Conservation (phyloP, 2,329 filamentous ascomycete genomes). For the Penicillium sp. region DNA sequence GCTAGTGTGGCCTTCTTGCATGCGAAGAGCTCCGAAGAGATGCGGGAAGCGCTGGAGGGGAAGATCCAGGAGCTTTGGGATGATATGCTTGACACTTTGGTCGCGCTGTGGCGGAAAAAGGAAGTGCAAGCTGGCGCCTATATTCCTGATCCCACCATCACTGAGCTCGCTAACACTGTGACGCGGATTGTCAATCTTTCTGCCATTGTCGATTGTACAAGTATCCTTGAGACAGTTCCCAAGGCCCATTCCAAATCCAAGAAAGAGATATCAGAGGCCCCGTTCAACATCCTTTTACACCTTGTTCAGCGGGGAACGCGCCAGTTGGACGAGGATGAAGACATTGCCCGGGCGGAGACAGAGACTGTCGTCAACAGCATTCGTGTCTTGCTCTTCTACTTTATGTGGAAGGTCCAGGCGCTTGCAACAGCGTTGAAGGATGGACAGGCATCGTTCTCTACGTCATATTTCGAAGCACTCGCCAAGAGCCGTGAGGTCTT, state of each 20-base stretch:
- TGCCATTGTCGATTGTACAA: slow-evolving; percentile 69
- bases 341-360: slow-evolving; percentile 71
- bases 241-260: slow-evolving; percentile 32
- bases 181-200: slow-evolving; percentile 76
- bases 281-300: slow-evolving; percentile 62
- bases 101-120: slow-evolving; percentile 63
- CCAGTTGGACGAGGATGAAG: slow-evolving; percentile 56
- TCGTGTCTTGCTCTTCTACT: slow-evolving; percentile 75
- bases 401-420: slow-evolving; percentile 81
- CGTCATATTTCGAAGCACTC: slow-evolving; percentile 61
- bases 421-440: slow-evolving; percentile 50
- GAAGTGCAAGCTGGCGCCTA: slow-evolving; percentile 67
- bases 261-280: slow-evolving; percentile 36
- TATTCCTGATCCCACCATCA: slow-evolving; percentile 59
- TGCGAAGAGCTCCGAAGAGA: slow-evolving; percentile 77
- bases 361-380: slow-evolving; percentile 70
- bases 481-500: slow-evolving; percentile 55
- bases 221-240: slow-evolving; percentile 60
- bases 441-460: slow-evolving; percentile 53
- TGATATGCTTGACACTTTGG: slow-evolving; percentile 66
- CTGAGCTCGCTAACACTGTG: slow-evolving; percentile 66
- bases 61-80: slow-evolving; percentile 84
- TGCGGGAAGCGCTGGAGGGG: slow-evolving; percentile 75
- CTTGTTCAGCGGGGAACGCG: slow-evolving; percentile 69
- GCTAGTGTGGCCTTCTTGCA: slow-evolving; percentile 77